These are phyloP conservation scores for Naganishia vaughanmartiniae DNA, from an alignment of 768 basidiomycete species.

Conservation along the genomic window DNA sequence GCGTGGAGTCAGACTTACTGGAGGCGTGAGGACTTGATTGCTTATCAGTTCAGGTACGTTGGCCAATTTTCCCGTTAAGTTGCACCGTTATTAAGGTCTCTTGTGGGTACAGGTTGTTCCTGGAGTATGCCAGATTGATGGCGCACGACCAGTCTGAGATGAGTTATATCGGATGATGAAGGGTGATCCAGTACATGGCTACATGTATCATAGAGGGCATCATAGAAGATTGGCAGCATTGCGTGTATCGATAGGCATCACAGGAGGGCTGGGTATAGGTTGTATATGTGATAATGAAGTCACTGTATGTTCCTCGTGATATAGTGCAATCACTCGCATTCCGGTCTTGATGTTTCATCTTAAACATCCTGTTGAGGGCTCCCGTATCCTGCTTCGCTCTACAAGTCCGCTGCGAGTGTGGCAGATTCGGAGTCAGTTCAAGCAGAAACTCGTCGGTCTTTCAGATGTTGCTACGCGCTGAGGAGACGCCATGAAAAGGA, in stretches of 20 bases:
- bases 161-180: constrained; percentile 1
- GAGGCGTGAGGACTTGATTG: constrained; percentile 51
- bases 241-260: constrained; percentile 1
- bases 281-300: background rate
- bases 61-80: background rate
- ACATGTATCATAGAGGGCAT: background rate
- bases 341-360: background rate
- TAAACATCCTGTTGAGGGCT: background rate
- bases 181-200: background rate
- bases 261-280: background rate
- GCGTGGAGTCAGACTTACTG: constrained; percentile 51
- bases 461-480: too few species aligned
- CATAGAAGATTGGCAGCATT: background rate
- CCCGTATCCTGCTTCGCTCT: background rate
- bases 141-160: constrained; percentile 34
- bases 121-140: constrained; percentile 47
- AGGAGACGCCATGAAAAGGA: too few species aligned
- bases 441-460: too few species aligned
- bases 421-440: too few species aligned
- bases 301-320: background rate
- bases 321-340: background rate
- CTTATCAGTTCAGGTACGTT: constrained; percentile 46
- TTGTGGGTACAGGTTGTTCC: constrained; percentile 37
- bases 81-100: background rate
- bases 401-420: too few species aligned